A percentile compares a stretch with the other conserved stretches of the same genome.
Evolutionary conservation across 2,329 filamentous ascomycete species (phyloP).

Genomic region (Epichloe festucae): DNA sequence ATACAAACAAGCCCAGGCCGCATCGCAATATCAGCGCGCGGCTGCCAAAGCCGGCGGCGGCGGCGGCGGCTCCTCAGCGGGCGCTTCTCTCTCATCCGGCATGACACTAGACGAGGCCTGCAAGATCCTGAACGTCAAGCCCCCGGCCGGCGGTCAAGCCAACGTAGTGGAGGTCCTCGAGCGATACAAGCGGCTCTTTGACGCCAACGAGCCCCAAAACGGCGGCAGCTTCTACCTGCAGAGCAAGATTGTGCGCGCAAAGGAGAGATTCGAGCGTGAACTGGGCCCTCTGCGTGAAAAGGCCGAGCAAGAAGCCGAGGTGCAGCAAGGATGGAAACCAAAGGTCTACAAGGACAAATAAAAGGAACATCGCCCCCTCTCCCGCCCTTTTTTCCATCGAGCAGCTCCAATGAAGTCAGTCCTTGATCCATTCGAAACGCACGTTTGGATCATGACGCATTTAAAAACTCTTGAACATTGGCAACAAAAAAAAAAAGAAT

Average conservation of each 20-base stretch:
- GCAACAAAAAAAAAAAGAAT: too few relatives aligned
- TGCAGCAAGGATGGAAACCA: slow-evolving; percentile 80
- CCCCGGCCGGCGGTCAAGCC: slow-evolving; percentile 62
- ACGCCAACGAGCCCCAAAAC: slow-evolving; percentile 87
- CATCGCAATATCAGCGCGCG: slow-evolving; percentile 67
- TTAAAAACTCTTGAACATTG: too few relatives aligned
- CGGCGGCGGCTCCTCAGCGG: slow-evolving; percentile 38
- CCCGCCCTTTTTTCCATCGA: not conserved
- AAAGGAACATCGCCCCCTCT: not conserved
- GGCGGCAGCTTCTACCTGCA: slow-evolving; percentile 97
- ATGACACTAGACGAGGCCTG: slow-evolving; percentile 94
- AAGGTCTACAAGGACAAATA: slow-evolving; percentile 86
- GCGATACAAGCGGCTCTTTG: slow-evolving; percentile 89
- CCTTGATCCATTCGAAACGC: too few relatives aligned
- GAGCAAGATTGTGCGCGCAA: slow-evolving; percentile 85
- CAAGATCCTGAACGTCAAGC: slow-evolving; percentile 92
- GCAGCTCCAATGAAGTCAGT: not conserved
- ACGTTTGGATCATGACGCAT: too few relatives aligned
- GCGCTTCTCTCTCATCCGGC: slow-evolving; percentile 48
- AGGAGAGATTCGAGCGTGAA: slow-evolving; percentile 86
- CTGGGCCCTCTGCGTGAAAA: slow-evolving; percentile 59
- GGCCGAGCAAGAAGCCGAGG: slow-evolving; percentile 61
- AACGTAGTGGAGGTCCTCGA: slow-evolving; percentile 70
- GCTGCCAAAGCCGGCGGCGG: slow-evolving; percentile 48
- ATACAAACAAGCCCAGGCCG: slow-evolving; percentile 87